Evolutionary conservation across 2,329 filamentous ascomycete species (phyloP).

Genomic region (Akanthomyces muscarius): DNA sequence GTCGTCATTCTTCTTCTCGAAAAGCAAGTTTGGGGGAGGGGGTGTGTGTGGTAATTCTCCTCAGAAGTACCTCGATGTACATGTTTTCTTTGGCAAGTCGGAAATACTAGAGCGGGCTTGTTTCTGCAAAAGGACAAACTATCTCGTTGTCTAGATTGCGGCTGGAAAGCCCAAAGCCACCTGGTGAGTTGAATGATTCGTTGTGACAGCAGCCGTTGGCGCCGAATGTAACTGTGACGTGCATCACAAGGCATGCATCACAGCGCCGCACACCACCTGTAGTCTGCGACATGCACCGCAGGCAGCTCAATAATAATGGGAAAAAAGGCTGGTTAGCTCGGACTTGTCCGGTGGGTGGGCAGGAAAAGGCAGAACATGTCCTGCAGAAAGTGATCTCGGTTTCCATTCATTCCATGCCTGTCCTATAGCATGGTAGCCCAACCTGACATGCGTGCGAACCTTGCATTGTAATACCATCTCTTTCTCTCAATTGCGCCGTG

Average conservation of each 20-base stretch:
- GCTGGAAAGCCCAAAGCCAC: not conserved
- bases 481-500: not conserved
- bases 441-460: not conserved
- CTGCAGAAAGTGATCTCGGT: constrained; percentile 12
- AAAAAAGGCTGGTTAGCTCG: not conserved
- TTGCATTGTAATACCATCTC: not conserved
- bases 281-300: not conserved
- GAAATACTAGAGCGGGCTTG: not conserved
- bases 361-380: not conserved
- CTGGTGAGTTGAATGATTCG: constrained; percentile 9
- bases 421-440: not conserved
- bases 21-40: not conserved
- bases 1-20: not conserved
- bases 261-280: not conserved
- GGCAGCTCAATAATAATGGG: not conserved
- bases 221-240: constrained; percentile 16
- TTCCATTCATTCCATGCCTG: not conserved
- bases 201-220: not conserved
- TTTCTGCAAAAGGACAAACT: not conserved
- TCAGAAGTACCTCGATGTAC: not conserved
- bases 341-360: not conserved
- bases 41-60: not conserved
- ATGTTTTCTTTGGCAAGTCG: too few species aligned
- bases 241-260: constrained; percentile 11
- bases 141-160: not conserved